Evolutionary conservation across 352 stramenopile species (phyloP).

Genomic region (Globisporangium abappressorium): DNA sequence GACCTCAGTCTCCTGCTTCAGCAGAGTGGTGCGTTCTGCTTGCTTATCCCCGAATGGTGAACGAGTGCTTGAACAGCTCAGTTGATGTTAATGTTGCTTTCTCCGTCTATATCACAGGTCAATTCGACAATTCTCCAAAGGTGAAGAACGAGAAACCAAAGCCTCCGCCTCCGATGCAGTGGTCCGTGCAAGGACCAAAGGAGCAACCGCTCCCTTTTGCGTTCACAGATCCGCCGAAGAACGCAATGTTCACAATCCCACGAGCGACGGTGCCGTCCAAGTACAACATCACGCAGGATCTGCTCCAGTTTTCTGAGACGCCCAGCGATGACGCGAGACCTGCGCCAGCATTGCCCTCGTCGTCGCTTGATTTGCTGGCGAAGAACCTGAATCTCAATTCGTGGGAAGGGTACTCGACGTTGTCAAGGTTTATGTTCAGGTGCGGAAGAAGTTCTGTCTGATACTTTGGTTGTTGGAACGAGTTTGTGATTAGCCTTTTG

Average conservation of each 20-base stretch:
- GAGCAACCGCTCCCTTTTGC: conserved; percentile 10
- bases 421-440: conserved; percentile 77
- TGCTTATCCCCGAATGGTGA: background rate
- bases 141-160: background rate
- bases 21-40: conserved; percentile 31
- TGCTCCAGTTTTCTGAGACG: conserved; percentile 18
- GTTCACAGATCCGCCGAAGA: conserved; percentile 18
- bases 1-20: conserved; percentile 64
- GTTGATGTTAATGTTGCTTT: background rate
- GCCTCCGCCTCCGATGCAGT: background rate
- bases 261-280: conserved; percentile 13
- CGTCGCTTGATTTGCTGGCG: conserved; percentile 29
- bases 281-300: conserved; percentile 24
- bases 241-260: conserved; percentile 18
- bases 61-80: background rate
- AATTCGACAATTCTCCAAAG: conserved; percentile 11
- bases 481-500: background rate
- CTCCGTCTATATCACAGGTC: background rate
- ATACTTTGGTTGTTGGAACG: background rate
- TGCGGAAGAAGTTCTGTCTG: conserved; percentile 12
- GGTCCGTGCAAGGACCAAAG: background rate
- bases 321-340: conserved; percentile 12
- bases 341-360: conserved; percentile 16
- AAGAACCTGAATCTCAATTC: conserved; percentile 47
- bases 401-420: conserved; percentile 71